Evolutionary conservation across 1,284 basidiomycete species (phyloP).

Genomic region (Cryptococcus sp.): DNA sequence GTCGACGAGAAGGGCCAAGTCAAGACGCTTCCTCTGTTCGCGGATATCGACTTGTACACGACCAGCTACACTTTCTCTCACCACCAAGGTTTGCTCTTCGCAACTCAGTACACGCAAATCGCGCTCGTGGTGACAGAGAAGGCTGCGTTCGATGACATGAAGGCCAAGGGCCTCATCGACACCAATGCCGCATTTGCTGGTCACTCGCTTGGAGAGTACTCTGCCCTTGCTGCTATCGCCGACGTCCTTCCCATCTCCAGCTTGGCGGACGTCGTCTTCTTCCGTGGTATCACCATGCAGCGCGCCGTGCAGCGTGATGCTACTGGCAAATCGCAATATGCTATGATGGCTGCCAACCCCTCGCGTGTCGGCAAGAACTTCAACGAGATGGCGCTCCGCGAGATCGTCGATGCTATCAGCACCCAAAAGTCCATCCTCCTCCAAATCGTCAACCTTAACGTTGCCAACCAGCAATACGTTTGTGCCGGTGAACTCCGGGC

Average conservation of each 20-base stretch:
- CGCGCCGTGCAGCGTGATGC: slow-evolving; percentile 93
- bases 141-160: slow-evolving; percentile 97
- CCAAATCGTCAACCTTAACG: slow-evolving; percentile 97
- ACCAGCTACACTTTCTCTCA: slow-evolving; percentile 97
- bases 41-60: slow-evolving; percentile 87
- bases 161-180: slow-evolving; percentile 91
- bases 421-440: slow-evolving; percentile 75
- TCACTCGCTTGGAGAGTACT: slow-evolving; percentile 98
- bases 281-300: slow-evolving; percentile 99
- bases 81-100: slow-evolving; percentile 90
- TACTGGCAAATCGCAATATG: slow-evolving; percentile 91
- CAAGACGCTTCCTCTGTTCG: slow-evolving; percentile 90
- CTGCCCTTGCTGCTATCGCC: slow-evolving; percentile 93
- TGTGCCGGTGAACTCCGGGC: slow-evolving; percentile 94
- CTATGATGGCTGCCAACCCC: slow-evolving; percentile 98
- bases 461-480: slow-evolving; percentile 80
- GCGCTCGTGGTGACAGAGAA: slow-evolving; percentile 97
- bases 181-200: slow-evolving; percentile 91
- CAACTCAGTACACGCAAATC: slow-evolving; percentile 98
- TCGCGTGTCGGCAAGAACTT: slow-evolving; percentile 91
- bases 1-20: slow-evolving; percentile 93
- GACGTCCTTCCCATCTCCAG: slow-evolving; percentile 92
- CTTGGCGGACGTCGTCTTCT: slow-evolving; percentile 98
- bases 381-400: slow-evolving; percentile 83
- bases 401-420: slow-evolving; percentile 90